These are phyloP conservation scores for Urochloa ruziziensis DNA, from an alignment of 176 grass and related monocot genomes.

Conservation along the genomic window DNA sequence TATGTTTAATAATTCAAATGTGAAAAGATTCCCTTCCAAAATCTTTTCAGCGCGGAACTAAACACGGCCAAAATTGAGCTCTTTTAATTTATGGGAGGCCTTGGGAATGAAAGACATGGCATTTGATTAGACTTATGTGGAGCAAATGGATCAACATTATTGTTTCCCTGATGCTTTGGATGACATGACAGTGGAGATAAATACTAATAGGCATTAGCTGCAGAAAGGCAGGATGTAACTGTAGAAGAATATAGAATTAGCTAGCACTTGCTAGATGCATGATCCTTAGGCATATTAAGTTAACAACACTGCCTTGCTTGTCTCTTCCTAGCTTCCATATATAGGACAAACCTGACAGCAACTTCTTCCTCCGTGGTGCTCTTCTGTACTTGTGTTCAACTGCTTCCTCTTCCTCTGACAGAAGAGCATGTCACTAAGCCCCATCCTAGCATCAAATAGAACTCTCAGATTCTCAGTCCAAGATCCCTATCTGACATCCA, in stretches of 20 bases:
- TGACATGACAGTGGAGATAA: not conserved
- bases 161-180: not conserved
- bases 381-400: slow-evolving; percentile 23
- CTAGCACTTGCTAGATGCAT: slow-evolving; percentile 3
- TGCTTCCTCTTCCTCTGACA: not conserved
- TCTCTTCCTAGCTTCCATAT: slow-evolving; percentile 27
- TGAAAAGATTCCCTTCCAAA: too few species aligned
- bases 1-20: too few species aligned
- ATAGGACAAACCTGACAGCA: slow-evolving; percentile 34
- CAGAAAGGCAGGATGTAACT: not conserved
- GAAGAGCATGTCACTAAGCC: not conserved
- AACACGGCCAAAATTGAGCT: slow-evolving; percentile 34
- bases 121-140: slow-evolving; percentile 24
- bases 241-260: not conserved
- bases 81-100: slow-evolving; percentile 28
- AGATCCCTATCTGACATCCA: not conserved
- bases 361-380: not conserved
- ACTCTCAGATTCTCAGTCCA: not conserved
- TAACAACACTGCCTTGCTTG: not conserved
- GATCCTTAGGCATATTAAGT: not conserved
- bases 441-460: not conserved
- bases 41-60: too few species aligned
- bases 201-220: not conserved
- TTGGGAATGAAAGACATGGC: slow-evolving; percentile 32
- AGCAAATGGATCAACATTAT: not conserved